These are phyloP conservation scores for Cladophialophora bantiana DNA, from an alignment of 2,329 filamentous ascomycete species.

Conservation along the genomic window DNA sequence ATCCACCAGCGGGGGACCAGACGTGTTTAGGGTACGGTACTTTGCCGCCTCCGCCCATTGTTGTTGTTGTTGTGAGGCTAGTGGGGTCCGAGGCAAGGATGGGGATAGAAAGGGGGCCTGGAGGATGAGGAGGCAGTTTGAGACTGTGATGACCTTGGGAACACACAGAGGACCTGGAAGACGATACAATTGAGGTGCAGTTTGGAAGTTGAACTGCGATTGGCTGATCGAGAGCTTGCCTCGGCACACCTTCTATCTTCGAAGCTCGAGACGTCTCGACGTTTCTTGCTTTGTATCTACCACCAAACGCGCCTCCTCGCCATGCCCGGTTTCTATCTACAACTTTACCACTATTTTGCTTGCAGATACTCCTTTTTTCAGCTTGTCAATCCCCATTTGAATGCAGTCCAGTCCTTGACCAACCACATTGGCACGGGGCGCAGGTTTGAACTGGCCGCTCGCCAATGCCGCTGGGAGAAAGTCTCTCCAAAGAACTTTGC, in stretches of 20 bases:
- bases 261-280: background rate
- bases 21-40: constrained; percentile 86
- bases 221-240: constrained; percentile 13
- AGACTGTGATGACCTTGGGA: background rate
- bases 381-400: constrained; percentile 50
- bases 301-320: background rate
- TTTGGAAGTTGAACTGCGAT: constrained; percentile 13
- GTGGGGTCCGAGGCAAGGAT: background rate
- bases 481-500: constrained; percentile 48
- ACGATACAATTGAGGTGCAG: constrained; percentile 17
- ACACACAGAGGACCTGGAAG: background rate
- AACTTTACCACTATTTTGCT: constrained; percentile 53
- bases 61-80: constrained; percentile 15
- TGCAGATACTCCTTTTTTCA: constrained; percentile 51
- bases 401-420: constrained; percentile 53
- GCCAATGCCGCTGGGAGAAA: constrained; percentile 51
- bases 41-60: constrained; percentile 79
- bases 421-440: constrained; percentile 50
- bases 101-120: background rate
- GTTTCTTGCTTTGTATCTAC: background rate
- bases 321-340: background rate
- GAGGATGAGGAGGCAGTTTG: background rate
- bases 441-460: constrained; percentile 47
- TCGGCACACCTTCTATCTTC: constrained; percentile 17
- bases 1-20: constrained; percentile 97